Percentiles rank a stretch among this genome's conserved stretches.
These are phyloP conservation scores for Globisporangium spiculum DNA, from an alignment of 352 stramenopile genomes.

Conservation along the genomic window DNA sequence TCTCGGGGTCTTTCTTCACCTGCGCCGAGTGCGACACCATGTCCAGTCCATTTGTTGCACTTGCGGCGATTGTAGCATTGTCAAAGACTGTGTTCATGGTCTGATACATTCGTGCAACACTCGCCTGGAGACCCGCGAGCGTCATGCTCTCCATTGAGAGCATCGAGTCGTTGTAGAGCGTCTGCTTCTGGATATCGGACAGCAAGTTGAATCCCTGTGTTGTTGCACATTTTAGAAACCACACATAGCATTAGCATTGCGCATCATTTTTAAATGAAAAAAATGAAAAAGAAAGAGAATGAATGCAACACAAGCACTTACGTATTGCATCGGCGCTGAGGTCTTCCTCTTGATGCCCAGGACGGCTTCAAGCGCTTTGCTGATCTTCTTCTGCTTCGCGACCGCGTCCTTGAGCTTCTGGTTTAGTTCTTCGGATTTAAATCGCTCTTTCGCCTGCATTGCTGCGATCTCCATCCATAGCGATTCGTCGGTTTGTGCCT, in stretches of 20 bases:
- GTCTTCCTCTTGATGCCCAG: slow-evolving; percentile 22
- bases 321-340: slow-evolving; percentile 11
- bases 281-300: background rate
- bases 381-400: slow-evolving; percentile 37
- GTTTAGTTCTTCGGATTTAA: slow-evolving; percentile 41
- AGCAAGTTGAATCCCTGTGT: slow-evolving; percentile 3
- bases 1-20: background rate
- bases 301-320: background rate
- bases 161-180: slow-evolving; percentile 11
- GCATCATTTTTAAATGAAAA: background rate
- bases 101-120: slow-evolving; percentile 4
- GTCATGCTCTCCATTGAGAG: background rate
- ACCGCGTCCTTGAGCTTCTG: slow-evolving; percentile 35
- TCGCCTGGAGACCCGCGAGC: slow-evolving; percentile 2
- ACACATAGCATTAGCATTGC: background rate
- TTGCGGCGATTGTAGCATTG: background rate
- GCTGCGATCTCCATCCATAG: slow-evolving; percentile 42
- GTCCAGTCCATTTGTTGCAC: background rate
- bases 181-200: slow-evolving; percentile 5
- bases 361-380: slow-evolving; percentile 37
- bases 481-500: background rate
- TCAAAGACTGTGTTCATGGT: background rate
- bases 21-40: background rate
- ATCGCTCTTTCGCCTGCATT: slow-evolving; percentile 34
- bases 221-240: background rate